phyloP scores from a whole-genome alignment of 306 rosid genomes.

The Prunus dulcis region DNA sequence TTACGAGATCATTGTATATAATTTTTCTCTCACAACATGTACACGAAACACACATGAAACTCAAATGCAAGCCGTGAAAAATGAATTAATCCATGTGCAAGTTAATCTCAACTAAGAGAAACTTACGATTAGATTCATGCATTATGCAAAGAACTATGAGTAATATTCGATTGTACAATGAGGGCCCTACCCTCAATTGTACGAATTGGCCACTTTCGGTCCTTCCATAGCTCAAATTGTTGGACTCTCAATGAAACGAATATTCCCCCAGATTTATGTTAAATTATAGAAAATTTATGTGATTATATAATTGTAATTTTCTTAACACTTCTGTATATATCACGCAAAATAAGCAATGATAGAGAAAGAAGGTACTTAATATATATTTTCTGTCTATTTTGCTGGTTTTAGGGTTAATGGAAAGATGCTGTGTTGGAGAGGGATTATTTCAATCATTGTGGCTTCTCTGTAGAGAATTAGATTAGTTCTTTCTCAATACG shows the following conservation, averaged over 20 bases:
- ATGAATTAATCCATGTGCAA: neutral
- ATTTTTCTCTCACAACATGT: neutral
- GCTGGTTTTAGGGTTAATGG: neutral
- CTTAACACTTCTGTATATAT: neutral
- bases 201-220: neutral
- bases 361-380: neutral
- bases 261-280: neutral
- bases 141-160: no score
- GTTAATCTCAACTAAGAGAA: neutral
- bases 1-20: neutral
- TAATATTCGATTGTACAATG: slow-evolving; percentile 5
- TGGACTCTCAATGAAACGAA: neutral
- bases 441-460: slow-evolving; percentile 4
- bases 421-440: neutral
- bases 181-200: neutral
- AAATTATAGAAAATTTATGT: neutral
- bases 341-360: neutral
- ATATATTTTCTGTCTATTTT: neutral
- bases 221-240: neutral
- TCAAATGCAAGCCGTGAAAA: neutral
- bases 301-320: neutral
- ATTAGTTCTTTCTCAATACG: neutral
- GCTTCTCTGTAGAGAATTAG: neutral
- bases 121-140: neutral
- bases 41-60: neutral